Base-by-base conservation (phyloP, 768 basidiomycete species). In the Austroboletus eburneus region DNA sequence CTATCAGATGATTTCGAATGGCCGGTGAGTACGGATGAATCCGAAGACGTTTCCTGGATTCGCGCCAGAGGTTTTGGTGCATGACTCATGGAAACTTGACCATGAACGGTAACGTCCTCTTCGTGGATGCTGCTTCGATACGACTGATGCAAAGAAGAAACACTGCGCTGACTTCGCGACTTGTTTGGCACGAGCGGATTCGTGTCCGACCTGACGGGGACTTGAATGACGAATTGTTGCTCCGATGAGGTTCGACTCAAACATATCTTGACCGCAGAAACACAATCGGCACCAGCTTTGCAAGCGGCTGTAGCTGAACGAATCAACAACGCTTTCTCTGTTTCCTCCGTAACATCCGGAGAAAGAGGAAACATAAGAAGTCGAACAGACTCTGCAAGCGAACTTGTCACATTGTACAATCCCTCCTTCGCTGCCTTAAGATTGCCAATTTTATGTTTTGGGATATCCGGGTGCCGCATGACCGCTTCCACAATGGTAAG, bases 401-500 rank as follows among this genome's bases (percentile, higher is more conserved):
- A 74, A 49, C 82, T 87, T 3, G 91, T 92, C 36, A 88, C 84
- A 46, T 80, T 80, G 66, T 93, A 97, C 30, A 98, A 70, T 13
- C 80, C 78, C 54, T 87, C 85, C 63, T 93, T 91, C 9, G 87
- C 83, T 36, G 72, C 67, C 53, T 74, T 79, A 22, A 98, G 74
- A 58, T 76, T 74, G 20, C 76, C 77, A 12, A 86, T 67, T 59
- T 87, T 84, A 50, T 80, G 71, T 24, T 69, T 58, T 30, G 81
- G 78, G 34, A 93, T 72, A 38, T 83, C 83, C 3, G 85, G 80
- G 59, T 91, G 86, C 42, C 77, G 77, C 58, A 85, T 79, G 34
- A 96, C 89, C 9, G 85, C 83, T 63, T 98, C 95, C 39, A 95
- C 91, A 45, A 98, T 83, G 24, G 85, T 86, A 44, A 99, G 77